These are phyloP conservation scores for Aspergillus novoparasiticus DNA, from an alignment of 2,329 filamentous ascomycete species.

Conservation along the genomic window DNA sequence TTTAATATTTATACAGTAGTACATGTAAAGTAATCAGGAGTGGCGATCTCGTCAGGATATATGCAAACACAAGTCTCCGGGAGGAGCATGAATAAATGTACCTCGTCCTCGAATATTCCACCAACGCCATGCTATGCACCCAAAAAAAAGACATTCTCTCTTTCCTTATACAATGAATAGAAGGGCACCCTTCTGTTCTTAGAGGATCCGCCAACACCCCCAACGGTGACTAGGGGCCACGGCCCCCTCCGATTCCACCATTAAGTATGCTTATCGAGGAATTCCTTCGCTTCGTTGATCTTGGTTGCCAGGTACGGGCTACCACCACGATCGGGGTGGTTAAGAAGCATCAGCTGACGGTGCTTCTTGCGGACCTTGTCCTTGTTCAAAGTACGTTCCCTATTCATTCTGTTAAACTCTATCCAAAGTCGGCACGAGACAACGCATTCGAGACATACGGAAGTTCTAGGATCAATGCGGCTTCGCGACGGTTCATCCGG, in stretches of 20 bases:
- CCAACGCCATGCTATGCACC: constrained; percentile 47
- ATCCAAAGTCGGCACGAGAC: neutral
- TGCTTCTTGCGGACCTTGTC: constrained; percentile 96
- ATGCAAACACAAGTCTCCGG: constrained; percentile 64
- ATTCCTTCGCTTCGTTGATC: constrained; percentile 97
- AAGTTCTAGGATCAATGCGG: constrained; percentile 84
- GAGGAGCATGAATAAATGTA: constrained; percentile 21
- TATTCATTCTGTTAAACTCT: constrained; percentile 42
- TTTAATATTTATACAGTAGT: constrained; percentile 4
- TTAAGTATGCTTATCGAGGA: constrained; percentile 73
- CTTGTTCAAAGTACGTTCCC: constrained; percentile 83
- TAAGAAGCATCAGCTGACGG: constrained; percentile 91
- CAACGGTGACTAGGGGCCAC: neutral
- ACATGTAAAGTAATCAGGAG: constrained; percentile 51
- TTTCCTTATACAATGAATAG: constrained; percentile 25
- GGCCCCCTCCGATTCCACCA: neutral
- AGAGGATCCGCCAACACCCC: neutral
- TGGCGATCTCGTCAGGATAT: constrained; percentile 62
- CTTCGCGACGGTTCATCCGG: constrained; percentile 91
- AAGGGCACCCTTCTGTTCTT: neutral
- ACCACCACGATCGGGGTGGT: constrained; percentile 95
- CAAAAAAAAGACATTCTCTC: constrained; percentile 31
- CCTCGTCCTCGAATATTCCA: constrained; percentile 31
- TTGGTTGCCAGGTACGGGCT: constrained; percentile 97
- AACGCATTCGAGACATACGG: constrained; percentile 61